Base-by-base conservation (phyloP, 2,329 filamentous ascomycete genomes). In the Botrytis tulipae region DNA sequence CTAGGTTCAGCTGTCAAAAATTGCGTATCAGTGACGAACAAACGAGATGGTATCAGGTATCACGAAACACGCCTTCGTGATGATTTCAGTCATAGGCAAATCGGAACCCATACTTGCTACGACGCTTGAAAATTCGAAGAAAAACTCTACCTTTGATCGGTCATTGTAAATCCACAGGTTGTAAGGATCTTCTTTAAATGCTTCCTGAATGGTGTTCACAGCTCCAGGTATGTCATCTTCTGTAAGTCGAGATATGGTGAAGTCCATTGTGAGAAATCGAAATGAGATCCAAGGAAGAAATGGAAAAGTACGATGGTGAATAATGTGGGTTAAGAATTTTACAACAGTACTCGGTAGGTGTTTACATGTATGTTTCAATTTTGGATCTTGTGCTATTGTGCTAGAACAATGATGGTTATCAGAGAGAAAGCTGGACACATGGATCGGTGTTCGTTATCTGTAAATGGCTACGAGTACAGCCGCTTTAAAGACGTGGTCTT, bases 111-210 rank as follows among this genome's bases (percentile, higher is more conserved):
- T 42, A 25, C 40, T 70, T 44, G n/a, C 57, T 70, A 51, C 54
- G 22, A 25, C 29, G 42, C 51, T 70, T n/a, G 54, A 32, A 46
- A 40, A 71, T 44, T 44, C 5, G n/a, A 69, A 70, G 32, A 54
- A 66, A 59, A 46, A 40, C 20, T 20, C 35, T 72, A 82, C 89
- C 80, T 88, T 88, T 44, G 83, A 81, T 61, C 85, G 84, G 78
- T 91, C 88, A 46, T 85, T 83, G 74, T 89, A 92, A 12, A 90
- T 85, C 90, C 90, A 92, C 32, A 83, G 82, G 77, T 89, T 90
- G 78, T 92, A 92, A 0, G 91, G 91, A 77, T 92, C 91, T 18
- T 89, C 85, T 9, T 85, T 86, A 79, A 92, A 92, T 0, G 90
- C 90, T 77, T 87, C 84, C 78, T 93, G 91, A 66, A 92, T 89